Conservation (phyloP, 2,329 filamentous ascomycete species). For the Magnaporthiopsis rhizophila region DNA sequence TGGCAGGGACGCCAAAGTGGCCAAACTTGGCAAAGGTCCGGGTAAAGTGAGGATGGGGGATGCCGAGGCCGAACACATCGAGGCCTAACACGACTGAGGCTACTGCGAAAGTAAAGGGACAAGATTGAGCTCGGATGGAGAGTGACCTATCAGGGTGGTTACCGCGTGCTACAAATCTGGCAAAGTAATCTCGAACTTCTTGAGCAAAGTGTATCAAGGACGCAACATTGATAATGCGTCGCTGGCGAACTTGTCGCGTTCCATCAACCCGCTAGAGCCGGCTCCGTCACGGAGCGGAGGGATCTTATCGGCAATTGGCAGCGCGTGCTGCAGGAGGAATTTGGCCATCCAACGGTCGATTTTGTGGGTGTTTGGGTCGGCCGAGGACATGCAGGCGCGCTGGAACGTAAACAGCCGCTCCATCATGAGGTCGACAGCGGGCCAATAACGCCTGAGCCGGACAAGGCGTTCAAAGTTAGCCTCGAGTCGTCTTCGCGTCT, state of each 20-base stretch:
- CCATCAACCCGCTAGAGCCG: not conserved
- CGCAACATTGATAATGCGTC: not conserved
- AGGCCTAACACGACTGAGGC: not conserved
- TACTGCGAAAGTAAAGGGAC: too few relatives aligned
- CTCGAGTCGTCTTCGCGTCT: conserved; percentile 8
- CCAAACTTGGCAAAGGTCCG: not conserved
- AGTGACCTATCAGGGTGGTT: too few relatives aligned
- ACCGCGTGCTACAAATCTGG: too few relatives aligned
- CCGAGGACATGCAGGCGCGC: conserved; percentile 9
- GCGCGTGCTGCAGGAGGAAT: conserved; percentile 13
- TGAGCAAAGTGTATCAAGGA: not conserved
- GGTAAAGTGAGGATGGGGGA: not conserved
- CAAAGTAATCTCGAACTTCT: too few relatives aligned
- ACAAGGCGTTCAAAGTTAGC: conserved; percentile 13
- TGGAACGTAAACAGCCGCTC: conserved; percentile 11
- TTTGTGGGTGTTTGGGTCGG: conserved; percentile 9
- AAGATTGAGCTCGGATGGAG: too few relatives aligned
- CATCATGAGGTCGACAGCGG: conserved; percentile 11
- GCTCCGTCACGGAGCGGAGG: too few relatives aligned
- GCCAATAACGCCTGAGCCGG: conserved; percentile 12
- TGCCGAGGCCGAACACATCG: not conserved
- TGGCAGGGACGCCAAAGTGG: conserved; percentile 21
- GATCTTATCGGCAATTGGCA: conserved; percentile 10
- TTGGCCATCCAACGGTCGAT: conserved; percentile 13
- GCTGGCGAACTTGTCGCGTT: not conserved